phyloP scores from a whole-genome alignment of 805 yeast genomes.

The Lachancea quebecensis region DNA sequence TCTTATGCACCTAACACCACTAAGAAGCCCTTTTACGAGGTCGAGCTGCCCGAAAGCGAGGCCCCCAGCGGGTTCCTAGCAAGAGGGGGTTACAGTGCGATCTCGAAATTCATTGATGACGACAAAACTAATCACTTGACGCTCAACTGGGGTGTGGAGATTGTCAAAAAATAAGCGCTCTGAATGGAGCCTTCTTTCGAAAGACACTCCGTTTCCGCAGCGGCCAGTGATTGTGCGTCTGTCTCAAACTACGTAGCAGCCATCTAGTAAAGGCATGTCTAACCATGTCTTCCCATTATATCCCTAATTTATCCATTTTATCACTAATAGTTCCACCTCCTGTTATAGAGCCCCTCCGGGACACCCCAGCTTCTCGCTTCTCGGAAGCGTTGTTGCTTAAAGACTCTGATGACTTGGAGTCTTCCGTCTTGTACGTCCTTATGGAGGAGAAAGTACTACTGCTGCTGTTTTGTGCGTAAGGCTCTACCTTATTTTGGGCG shows the following conservation, averaged over 20 bases:
- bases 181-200: no score
- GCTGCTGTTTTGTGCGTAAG: neutral
- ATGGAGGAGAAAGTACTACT: neutral
- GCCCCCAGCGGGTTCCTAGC: constrained; percentile 90
- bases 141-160: constrained; percentile 81
- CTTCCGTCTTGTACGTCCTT: neutral
- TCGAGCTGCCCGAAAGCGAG: constrained; percentile 58
- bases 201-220: no score
- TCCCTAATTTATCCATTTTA: neutral
- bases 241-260: neutral
- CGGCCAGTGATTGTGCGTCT: neutral
- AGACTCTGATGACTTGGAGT: neutral
- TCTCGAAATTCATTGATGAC: constrained; percentile 79
- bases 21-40: constrained; percentile 71
- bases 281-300: neutral
- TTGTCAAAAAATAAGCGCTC: constrained; percentile 45
- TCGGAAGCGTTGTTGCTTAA: neutral
- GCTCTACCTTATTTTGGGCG: no score
- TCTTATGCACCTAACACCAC: constrained; percentile 84
- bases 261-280: neutral
- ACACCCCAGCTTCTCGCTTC: neutral
- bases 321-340: neutral
- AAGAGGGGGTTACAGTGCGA: constrained; percentile 77
- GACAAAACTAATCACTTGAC: constrained; percentile 68
- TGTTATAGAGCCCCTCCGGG: neutral